Evolutionary conservation across 345 rosid genomes (phyloP), one percentile per base, ranked within the genome.

Genomic region (Eucalyptus melliodora): DNA sequence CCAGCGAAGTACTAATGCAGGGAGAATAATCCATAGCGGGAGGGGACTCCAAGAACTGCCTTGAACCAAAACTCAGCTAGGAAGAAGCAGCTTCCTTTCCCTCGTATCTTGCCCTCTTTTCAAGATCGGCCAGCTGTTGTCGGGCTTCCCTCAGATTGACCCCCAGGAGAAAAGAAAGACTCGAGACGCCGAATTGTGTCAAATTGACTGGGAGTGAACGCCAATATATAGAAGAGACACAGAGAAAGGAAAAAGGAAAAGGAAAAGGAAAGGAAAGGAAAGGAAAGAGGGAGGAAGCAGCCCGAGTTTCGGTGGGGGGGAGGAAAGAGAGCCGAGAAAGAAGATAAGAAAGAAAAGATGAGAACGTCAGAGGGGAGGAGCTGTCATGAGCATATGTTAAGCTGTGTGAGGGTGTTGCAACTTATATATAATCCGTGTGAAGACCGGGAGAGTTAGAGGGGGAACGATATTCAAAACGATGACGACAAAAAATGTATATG

Each of bases 1-100:
- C 95, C 89, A 96, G 85, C 6, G 96, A 94, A 89, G 97, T 94
- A 86, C 94, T 92, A 16, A 93, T 90, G 89, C 90, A 92, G 5
- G 95, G 91, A 88, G 95, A 91, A 50, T 89, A 91, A 88, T 92
- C 95, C 98, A 96, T 96, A 86, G 77, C 89, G 83, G 45, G 15
- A 77, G 47, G 83, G 30, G 83, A 77, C 37, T 49, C 37, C 44
- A 21, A 88, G 87, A 51, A 86, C 47, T 21, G 83, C 23, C 16
- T 37, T 77, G 47, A 21, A 40, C 83, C 47, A 37, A 77, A 77
- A 77, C 47, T 37, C 6, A 77, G 30, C 45, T 77, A 15, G 83
- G 12, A 77, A 77, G 24, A 77, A 21, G 47, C 45, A 11, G 37
- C 42, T 19, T 11, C 4, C 12, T 77, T 37, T 77, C 2, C 23